Conservation (phyloP, 495 filamentous ascomycete genomes). For the Aspergillus asperescens region DNA sequence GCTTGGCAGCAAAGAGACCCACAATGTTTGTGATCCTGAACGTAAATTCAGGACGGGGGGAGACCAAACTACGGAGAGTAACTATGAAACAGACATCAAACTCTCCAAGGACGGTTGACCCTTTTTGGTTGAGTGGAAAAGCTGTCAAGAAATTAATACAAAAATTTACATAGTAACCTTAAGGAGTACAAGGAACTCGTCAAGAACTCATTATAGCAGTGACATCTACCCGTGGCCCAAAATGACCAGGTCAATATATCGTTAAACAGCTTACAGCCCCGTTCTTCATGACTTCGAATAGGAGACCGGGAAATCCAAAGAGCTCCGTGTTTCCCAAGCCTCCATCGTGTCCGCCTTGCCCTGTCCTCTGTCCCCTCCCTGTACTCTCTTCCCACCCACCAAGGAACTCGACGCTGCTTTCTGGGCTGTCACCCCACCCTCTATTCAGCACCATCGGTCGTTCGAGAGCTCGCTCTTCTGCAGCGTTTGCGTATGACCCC, state of each 20-base stretch:
- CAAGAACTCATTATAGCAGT: too few species aligned
- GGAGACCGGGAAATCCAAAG: conserved; percentile 86
- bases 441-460: conserved; percentile 83
- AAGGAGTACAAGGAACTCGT: too few species aligned
- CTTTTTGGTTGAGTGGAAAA: too few species aligned
- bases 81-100: too few species aligned
- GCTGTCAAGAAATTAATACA: too few species aligned
- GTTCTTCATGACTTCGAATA: conserved; percentile 95
- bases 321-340: conserved; percentile 73
- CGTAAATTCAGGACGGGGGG: too few species aligned
- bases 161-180: too few species aligned
- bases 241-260: conserved; percentile 55
- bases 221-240: not conserved
- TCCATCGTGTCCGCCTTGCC: conserved; percentile 50
- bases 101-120: too few species aligned
- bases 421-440: conserved; percentile 85
- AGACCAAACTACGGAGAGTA: too few species aligned
- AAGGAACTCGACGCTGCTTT: conserved; percentile 83
- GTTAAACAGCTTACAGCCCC: conserved; percentile 83
- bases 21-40: not conserved
- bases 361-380: conserved; percentile 36
- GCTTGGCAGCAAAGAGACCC: not conserved
- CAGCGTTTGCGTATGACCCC: conserved; percentile 54
- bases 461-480: conserved; percentile 59
- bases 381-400: conserved; percentile 83